Base-by-base conservation (phyloP, 371 early-diverging fungal species). In the Syncephalis fuscata region DNA sequence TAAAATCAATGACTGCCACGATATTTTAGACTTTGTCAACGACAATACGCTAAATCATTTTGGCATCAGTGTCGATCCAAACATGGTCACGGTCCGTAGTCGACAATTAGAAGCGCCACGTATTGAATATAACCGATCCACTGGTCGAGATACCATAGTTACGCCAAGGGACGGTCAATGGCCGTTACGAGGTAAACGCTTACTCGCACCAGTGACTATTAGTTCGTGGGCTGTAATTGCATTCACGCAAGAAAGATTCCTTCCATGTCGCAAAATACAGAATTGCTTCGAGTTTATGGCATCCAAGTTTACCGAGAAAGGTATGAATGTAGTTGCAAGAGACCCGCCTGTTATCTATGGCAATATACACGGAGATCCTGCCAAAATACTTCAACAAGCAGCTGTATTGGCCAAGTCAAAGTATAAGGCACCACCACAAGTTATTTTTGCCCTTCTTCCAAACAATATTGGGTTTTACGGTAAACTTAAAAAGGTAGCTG, bases 401-500 rank as follows among this genome's bases (percentile, higher is more conserved):
- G 7, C 5, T 7, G 9, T 57, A 44, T 9, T 9, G 2, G 87
- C 79, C 67, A 51, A 70, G 37, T 60, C 62, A 51, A 66, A 74
- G 16, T 75, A 74, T 59, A 72, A 82, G 54, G 60, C 68, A 14
- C 82, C 82, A 39, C 85, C 86, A 19, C 86, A 88, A 61, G 50
- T 89, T 22, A 56, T 87, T 27, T 53, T 87, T 37, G 85, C 88
- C 59, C 74, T 94, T 48, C 62, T 94, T 27, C 88, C 88, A 38
- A 82, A 82, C 67, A 88, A 83, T 27, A 70, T 77, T 17, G 78
- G 76, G 0, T 61, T 93, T 4, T 98, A 98, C 62, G 85, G 85
- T 46, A 85, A 87, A 51, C 82, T 97, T 57, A 98, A 98, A 74
- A 76, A 90, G 25, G 74, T 86, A 32, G 76, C 83, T 22, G 97